These are phyloP conservation scores for Nakaseomyces sp. DNA, from an alignment of 1,139 yeast genomes.

Conservation along the genomic window DNA sequence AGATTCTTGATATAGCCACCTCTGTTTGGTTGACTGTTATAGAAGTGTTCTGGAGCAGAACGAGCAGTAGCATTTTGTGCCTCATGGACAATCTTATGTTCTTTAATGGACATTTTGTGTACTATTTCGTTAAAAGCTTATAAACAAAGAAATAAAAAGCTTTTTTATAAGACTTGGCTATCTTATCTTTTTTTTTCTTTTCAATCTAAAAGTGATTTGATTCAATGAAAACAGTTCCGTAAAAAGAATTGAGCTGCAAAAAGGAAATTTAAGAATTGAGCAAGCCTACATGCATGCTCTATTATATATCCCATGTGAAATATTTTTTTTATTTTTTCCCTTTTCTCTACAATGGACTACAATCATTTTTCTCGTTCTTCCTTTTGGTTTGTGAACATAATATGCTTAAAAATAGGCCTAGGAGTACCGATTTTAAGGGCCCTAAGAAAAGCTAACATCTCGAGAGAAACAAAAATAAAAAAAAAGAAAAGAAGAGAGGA, in stretches of 20 bases:
- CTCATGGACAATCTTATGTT: constrained; percentile 60
- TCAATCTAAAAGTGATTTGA: not conserved
- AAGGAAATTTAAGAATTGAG: not conserved
- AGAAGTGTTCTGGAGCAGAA: constrained; percentile 69
- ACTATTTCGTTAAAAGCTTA: not conserved
- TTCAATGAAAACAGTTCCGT: no score
- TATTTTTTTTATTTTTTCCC: not conserved
- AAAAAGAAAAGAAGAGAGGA: not conserved
- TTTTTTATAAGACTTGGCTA: not conserved
- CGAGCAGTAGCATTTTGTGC: constrained; percentile 59
- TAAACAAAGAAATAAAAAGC: not conserved
- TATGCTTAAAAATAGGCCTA: not conserved
- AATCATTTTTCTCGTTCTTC: not conserved
- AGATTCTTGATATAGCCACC: constrained; percentile 41
- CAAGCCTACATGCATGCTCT: not conserved
- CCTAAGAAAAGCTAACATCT: no score
- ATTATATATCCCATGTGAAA: constrained; percentile 1
- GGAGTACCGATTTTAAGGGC: not conserved
- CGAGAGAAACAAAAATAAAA: not conserved
- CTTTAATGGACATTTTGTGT: constrained; percentile 14
- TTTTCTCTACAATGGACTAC: not conserved
- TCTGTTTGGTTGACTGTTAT: constrained; percentile 54
- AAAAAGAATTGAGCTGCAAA: no score
- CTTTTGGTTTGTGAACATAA: not conserved
- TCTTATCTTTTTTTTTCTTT: not conserved